phyloP scores from a whole-genome alignment of 2,329 filamentous ascomycete genomes.

The Madurella mycetomatis region DNA sequence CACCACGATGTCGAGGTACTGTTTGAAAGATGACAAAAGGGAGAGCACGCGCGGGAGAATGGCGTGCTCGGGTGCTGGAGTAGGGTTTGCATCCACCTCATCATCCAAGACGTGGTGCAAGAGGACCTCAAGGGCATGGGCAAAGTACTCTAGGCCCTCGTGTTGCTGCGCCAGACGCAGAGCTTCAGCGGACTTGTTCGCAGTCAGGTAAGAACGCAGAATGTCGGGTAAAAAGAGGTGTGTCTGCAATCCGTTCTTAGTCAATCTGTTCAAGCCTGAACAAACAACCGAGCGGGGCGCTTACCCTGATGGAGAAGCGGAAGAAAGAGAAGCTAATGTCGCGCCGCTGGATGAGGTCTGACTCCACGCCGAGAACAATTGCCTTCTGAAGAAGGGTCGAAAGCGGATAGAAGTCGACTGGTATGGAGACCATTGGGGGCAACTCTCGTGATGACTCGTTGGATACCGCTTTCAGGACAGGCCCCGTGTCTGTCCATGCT shows the following conservation, averaged over 20 bases:
- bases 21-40: constrained; percentile 66
- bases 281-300: constrained; percentile 29
- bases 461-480: constrained; percentile 69
- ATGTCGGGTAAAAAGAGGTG: constrained; percentile 90
- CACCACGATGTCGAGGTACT: constrained; percentile 91
- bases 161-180: constrained; percentile 80
- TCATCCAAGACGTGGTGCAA: constrained; percentile 92
- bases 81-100: constrained; percentile 68
- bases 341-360: constrained; percentile 86
- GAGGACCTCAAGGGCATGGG: constrained; percentile 86
- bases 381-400: constrained; percentile 85
- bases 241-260: constrained; percentile 51
- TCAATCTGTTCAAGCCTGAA: neutral
- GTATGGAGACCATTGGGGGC: constrained; percentile 68
- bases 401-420: constrained; percentile 92
- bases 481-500: constrained; percentile 83
- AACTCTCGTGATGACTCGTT: constrained; percentile 64
- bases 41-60: constrained; percentile 61
- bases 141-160: constrained; percentile 82
- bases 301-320: constrained; percentile 79
- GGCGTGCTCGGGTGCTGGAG: constrained; percentile 58
- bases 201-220: constrained; percentile 70
- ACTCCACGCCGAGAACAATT: constrained; percentile 84
- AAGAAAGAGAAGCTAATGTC: constrained; percentile 90
- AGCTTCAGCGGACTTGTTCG: constrained; percentile 74